A percentile compares a stretch with the other conserved stretches of the same genome.
These are phyloP conservation scores for Penicillium griseofulvum DNA, from an alignment of 2,329 filamentous ascomycete genomes.

Conservation along the genomic window DNA sequence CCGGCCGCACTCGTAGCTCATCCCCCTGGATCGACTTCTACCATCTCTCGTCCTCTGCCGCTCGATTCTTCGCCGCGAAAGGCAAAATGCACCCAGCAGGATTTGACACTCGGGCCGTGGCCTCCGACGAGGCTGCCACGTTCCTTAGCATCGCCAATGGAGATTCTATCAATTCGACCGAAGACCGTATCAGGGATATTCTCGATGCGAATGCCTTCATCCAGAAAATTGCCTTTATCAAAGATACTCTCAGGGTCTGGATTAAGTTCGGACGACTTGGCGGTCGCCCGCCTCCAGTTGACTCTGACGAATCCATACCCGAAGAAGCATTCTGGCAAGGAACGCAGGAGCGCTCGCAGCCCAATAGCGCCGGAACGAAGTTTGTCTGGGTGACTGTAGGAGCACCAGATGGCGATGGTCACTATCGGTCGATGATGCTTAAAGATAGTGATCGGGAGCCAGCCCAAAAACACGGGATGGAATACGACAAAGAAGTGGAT, in stretches of 20 bases:
- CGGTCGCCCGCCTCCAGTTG: slow-evolving; percentile 27
- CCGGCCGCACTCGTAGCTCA: slow-evolving; percentile 37
- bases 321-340: slow-evolving; percentile 44
- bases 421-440: slow-evolving; percentile 41
- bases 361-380: slow-evolving; percentile 48
- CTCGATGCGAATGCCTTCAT: slow-evolving; percentile 46
- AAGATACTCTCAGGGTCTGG: slow-evolving; percentile 43
- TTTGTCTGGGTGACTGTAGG: slow-evolving; percentile 54
- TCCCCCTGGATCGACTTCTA: slow-evolving; percentile 50
- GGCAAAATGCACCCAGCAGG: slow-evolving; percentile 45
- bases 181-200: slow-evolving; percentile 42
- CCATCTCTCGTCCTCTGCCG: slow-evolving; percentile 48
- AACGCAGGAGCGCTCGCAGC: slow-evolving; percentile 39
- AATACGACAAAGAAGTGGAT: slow-evolving; percentile 30
- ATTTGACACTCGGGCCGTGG: slow-evolving; percentile 43
- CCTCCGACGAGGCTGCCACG: slow-evolving; percentile 41
- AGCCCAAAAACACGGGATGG: slow-evolving; percentile 18
- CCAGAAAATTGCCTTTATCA: slow-evolving; percentile 44
- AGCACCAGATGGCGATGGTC: slow-evolving; percentile 47
- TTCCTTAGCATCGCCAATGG: slow-evolving; percentile 43
- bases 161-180: slow-evolving; percentile 30
- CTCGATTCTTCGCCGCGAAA: slow-evolving; percentile 42
- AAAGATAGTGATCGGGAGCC: slow-evolving; percentile 23
- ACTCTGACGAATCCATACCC: slow-evolving; percentile 12
- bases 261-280: slow-evolving; percentile 39